These are phyloP conservation scores for Chlorophyllum brunneum DNA, from an alignment of 768 basidiomycete species.

Conservation along the genomic window DNA sequence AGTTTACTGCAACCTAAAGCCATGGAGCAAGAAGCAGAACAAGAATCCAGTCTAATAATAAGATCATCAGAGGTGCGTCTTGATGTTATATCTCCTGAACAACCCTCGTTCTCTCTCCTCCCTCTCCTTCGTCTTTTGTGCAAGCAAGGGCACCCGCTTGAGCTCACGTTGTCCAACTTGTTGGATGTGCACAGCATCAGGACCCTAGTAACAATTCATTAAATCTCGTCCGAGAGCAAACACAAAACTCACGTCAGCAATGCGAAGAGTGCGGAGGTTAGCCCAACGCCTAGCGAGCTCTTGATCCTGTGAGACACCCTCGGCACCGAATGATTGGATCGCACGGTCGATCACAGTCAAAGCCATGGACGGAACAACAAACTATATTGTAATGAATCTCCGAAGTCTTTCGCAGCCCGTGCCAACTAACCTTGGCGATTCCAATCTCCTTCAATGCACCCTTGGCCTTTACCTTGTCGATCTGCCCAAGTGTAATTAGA, in stretches of 20 bases:
- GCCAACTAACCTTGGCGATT: constrained; percentile 76
- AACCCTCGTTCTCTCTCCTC: constrained; percentile 60
- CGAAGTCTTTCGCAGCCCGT: background rate
- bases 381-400: constrained; percentile 43
- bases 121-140: constrained; percentile 47
- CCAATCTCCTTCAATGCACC: constrained; percentile 97
- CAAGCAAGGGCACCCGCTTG: constrained; percentile 65
- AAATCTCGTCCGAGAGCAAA: background rate
- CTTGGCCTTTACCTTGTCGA: constrained; percentile 88
- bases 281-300: constrained; percentile 78
- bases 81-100: constrained; percentile 57
- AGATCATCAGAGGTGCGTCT: constrained; percentile 44
- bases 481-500: constrained; percentile 37
- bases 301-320: constrained; percentile 90
- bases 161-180: constrained; percentile 92
- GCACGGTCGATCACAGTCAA: constrained; percentile 88
- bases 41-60: background rate
- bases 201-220: constrained; percentile 61
- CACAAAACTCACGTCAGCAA: constrained; percentile 71
- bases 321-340: constrained; percentile 95
- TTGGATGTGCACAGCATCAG: constrained; percentile 90
- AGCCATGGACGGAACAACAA: constrained; percentile 91
- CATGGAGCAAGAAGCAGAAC: background rate
- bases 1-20: background rate
- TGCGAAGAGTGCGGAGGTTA: constrained; percentile 78